Percentiles rank a stretch among this genome's conserved stretches.
phyloP scores from a whole-genome alignment of 768 basidiomycete species.

The Trametopsis cervina region DNA sequence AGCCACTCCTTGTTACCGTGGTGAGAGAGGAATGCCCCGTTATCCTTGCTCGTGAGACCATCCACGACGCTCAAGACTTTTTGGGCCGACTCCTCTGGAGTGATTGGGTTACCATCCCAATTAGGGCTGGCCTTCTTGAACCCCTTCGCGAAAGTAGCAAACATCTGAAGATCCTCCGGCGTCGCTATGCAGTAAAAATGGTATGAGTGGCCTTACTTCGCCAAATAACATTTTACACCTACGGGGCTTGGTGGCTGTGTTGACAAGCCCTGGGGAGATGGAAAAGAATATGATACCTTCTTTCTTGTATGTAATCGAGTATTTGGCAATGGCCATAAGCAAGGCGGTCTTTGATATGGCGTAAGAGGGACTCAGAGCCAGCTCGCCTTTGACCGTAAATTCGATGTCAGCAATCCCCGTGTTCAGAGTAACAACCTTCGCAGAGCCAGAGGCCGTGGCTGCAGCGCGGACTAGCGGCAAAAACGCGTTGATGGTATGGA shows the following conservation, averaged over 20 bases:
- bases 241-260: conserved; percentile 19
- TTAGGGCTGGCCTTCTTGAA: conserved; percentile 3
- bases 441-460: conserved; percentile 6
- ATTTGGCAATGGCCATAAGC: conserved; percentile 32
- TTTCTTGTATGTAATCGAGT: conserved; percentile 23
- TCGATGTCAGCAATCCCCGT: conserved; percentile 26
- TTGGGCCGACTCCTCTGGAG: conserved; percentile 11
- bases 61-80: conserved; percentile 8
- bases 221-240: neutral
- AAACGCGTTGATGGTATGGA: conserved; percentile 31
- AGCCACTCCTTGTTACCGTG: conserved; percentile 15
- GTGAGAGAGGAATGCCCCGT: conserved; percentile 12
- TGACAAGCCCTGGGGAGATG: conserved; percentile 31
- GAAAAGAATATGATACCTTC: conserved; percentile 32
- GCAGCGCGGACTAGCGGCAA: conserved; percentile 31
- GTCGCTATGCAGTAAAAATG: neutral
- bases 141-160: neutral
- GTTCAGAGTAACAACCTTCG: conserved; percentile 29
- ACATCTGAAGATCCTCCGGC: neutral
- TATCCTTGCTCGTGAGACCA: conserved; percentile 4
- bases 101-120: conserved; percentile 9
- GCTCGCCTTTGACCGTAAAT: conserved; percentile 14
- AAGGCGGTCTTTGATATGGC: conserved; percentile 31
- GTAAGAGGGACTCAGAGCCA: conserved; percentile 20
- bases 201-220: neutral